Evolutionary conservation across 176 grass and related monocot genomes (phyloP), one percentile per base, ranked within the genome.

Genomic region (Zea mays): DNA sequence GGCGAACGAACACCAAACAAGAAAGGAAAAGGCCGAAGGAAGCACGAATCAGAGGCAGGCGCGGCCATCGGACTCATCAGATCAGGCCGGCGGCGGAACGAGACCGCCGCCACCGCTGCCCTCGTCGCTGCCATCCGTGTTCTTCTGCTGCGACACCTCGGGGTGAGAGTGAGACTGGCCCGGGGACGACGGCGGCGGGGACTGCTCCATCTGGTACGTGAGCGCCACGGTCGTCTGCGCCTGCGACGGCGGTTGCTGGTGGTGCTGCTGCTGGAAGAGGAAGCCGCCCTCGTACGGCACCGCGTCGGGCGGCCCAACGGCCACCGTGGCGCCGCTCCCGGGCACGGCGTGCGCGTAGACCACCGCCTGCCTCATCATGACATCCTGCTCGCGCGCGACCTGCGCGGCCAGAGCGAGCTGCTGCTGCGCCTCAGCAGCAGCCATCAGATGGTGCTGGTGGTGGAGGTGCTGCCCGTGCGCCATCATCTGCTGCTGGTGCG

Each of bases 101-200:
- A 19, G 55, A 3, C 20, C 82, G 9, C 78, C 62, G 4, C 70
- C 82, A 5, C 78, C 82, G 61, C 67, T 77, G 1, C 72, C 82
- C 67, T 81, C 87, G 61, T 81, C 87, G 66, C 81, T 88, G 6
- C 76, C 71, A 7, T 79, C 86, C 8, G 62, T 70, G 38, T 89
- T 74, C 51, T 77, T 77, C 56, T 41, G 79, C 27, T 65, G 74
- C 9, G 85, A 72, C 67, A 80, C 72, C 17, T 84, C 81, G 40
- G 51, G 70, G n/a, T n/a, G n/a, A n/a, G n/a, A n/a, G 46, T 83
- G 87, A 17, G 86, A 88, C 47, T 85, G 77, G 0, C 77, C 86
- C 15, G 82, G 85, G 17, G 86, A 84, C 34, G 79, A 83, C 2
- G 85, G 85, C 41, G 82, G 86, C 59, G 73, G 87, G 15, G 87